Conservation (phyloP, 2,329 filamentous ascomycete species). For the Fusarium sp. region DNA sequence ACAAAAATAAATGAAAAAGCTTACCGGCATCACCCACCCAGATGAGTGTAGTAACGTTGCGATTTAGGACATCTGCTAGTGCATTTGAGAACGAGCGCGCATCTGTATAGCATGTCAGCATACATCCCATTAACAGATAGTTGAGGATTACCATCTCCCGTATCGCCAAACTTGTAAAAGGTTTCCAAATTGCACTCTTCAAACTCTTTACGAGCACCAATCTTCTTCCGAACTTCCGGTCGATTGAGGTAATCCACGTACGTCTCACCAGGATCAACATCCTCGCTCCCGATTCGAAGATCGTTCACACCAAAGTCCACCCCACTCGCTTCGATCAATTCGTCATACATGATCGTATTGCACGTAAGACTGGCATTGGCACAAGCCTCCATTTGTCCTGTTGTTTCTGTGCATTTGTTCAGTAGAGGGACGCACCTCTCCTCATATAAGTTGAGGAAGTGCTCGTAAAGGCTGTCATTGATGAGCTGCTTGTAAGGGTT, state of each 20-base stretch:
- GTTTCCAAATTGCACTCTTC: slow-evolving; percentile 32
- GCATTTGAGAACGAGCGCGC: slow-evolving; percentile 57
- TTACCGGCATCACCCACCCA: slow-evolving; percentile 65
- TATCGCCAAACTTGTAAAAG: slow-evolving; percentile 27
- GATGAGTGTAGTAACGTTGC: slow-evolving; percentile 60
- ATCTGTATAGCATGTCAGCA: slow-evolving; percentile 36
- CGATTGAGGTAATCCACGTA: slow-evolving; percentile 31
- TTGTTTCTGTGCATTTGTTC: slow-evolving; percentile 35
- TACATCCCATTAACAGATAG: too few relatives aligned
- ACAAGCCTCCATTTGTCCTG: slow-evolving; percentile 43
- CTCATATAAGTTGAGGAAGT: slow-evolving; percentile 46
- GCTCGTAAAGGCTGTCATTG: slow-evolving; percentile 19
- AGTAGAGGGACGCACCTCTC: slow-evolving; percentile 39
- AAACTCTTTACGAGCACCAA: slow-evolving; percentile 37
- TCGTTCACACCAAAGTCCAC: slow-evolving; percentile 59
- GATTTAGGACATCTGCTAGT: slow-evolving; percentile 58
- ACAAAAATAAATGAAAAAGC: too few relatives aligned
- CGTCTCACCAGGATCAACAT: slow-evolving; percentile 32
- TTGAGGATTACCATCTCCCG: slow-evolving; percentile 35
- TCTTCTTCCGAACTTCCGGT: slow-evolving; percentile 28
- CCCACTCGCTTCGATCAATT: slow-evolving; percentile 16
- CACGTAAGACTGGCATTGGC: slow-evolving; percentile 42
- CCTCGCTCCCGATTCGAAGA: slow-evolving; percentile 48
- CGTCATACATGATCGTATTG: slow-evolving; percentile 23
- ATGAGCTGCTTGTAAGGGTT: slow-evolving; percentile 49